These are phyloP conservation scores for Bjerkandera adusta DNA, from an alignment of 1,284 basidiomycete genomes.

Conservation along the genomic window DNA sequence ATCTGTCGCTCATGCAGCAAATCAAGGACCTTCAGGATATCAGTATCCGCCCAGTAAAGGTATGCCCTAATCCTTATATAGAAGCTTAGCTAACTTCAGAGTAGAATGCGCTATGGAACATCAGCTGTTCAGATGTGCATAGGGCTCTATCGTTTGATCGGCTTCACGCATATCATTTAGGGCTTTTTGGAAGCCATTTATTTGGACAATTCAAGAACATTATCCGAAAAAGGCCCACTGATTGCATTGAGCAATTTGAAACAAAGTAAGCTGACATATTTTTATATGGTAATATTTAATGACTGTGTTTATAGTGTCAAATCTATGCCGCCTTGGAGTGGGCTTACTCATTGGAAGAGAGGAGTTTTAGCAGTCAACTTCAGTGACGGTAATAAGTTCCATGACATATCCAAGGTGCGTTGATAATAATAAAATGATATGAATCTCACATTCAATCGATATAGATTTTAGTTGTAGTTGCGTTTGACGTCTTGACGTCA, in stretches of 20 bases:
- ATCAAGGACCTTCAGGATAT: conserved; percentile 23
- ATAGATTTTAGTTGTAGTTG: neutral
- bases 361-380: conserved; percentile 29
- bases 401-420: conserved; percentile 38
- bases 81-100: neutral
- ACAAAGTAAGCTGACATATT: neutral
- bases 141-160: conserved; percentile 34
- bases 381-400: conserved; percentile 35
- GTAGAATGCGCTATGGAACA: conserved; percentile 36
- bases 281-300: neutral
- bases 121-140: conserved; percentile 30
- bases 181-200: conserved; percentile 31
- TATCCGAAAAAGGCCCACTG: neutral
- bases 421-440: neutral
- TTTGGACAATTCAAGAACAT: neutral
- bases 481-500: too few species aligned
- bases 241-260: neutral
- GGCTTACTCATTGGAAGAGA: conserved; percentile 34
- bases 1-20: neutral
- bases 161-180: conserved; percentile 34
- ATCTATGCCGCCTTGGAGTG: conserved; percentile 32
- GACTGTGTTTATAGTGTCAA: conserved; percentile 7
- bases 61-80: conserved; percentile 18
- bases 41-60: conserved; percentile 30
- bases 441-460: neutral